Percentiles rank a stretch among this genome's conserved stretches.
Conservation (phyloP, 495 filamentous ascomycete genomes). For the Penicillium goetzii region DNA sequence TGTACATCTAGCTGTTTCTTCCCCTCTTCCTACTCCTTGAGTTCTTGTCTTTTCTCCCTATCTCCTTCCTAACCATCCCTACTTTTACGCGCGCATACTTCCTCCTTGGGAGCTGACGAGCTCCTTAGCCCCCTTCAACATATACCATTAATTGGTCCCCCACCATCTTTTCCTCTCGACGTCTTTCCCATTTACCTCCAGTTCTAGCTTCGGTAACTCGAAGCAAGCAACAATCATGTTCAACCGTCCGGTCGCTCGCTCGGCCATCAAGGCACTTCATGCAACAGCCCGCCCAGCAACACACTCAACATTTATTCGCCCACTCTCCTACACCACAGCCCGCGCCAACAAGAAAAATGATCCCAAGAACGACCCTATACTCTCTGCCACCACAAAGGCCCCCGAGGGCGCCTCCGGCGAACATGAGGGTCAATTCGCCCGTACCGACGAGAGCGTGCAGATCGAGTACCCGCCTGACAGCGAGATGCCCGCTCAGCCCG, state of each 20-base stretch:
- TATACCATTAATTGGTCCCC: not conserved
- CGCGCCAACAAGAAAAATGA: slow-evolving; percentile 35
- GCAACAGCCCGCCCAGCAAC: slow-evolving; percentile 30
- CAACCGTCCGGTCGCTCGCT: slow-evolving; percentile 36
- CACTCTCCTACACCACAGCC: slow-evolving; percentile 38
- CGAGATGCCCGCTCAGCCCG: slow-evolving; percentile 64
- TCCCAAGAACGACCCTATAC: slow-evolving; percentile 34
- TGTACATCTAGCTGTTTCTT: not conserved
- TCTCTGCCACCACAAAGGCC: slow-evolving; percentile 38
- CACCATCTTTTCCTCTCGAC: not conserved
- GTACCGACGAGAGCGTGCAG: slow-evolving; percentile 75
- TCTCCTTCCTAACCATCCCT: not conserved
- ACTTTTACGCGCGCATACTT: not conserved
- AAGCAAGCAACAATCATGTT: slow-evolving; percentile 29
- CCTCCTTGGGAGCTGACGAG: not conserved
- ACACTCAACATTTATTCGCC: slow-evolving; percentile 22
- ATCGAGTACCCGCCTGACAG: slow-evolving; percentile 76
- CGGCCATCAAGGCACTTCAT: slow-evolving; percentile 34
- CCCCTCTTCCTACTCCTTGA: slow-evolving; percentile 7
- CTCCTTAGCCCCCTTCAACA: not conserved
- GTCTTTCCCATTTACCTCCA: not conserved
- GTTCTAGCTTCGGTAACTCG: not conserved
- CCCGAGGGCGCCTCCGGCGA: slow-evolving; percentile 37
- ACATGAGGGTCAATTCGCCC: slow-evolving; percentile 62
- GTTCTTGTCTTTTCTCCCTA: not conserved